phyloP scores from a whole-genome alignment of 495 filamentous ascomycete species.

The Amphirosellinia nigrospora region DNA sequence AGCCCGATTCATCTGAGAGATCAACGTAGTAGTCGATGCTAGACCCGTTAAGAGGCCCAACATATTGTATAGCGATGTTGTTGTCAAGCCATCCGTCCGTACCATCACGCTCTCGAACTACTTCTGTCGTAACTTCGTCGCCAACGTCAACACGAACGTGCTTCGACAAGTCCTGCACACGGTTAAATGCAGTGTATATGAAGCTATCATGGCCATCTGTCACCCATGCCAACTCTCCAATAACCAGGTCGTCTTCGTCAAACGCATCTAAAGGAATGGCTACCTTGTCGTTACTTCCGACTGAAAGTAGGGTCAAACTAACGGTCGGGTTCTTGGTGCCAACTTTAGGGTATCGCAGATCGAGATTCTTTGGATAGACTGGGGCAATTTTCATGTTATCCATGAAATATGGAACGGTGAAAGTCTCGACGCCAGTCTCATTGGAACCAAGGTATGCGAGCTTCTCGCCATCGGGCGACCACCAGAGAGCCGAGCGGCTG shows the following conservation, averaged over 20 bases:
- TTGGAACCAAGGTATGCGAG: constrained; percentile 64
- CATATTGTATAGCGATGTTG: constrained; percentile 54
- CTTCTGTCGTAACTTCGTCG: constrained; percentile 48
- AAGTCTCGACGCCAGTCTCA: constrained; percentile 64
- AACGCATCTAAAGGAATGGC: constrained; percentile 51
- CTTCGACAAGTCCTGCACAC: constrained; percentile 63
- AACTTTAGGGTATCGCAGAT: constrained; percentile 64
- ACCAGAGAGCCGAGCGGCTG: constrained; percentile 59
- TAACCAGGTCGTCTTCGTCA: constrained; percentile 55
- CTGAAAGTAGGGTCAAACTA: constrained; percentile 52
- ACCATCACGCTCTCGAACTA: constrained; percentile 58
- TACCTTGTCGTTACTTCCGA: constrained; percentile 41
- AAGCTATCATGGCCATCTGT: constrained; percentile 57
- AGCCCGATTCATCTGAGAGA: constrained; percentile 61
- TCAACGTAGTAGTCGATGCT: constrained; percentile 57
- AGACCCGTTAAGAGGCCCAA: constrained; percentile 44
- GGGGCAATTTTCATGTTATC: constrained; percentile 51
- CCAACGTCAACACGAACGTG: constrained; percentile 51
- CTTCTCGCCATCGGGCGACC: constrained; percentile 61
- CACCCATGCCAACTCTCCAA: constrained; percentile 65
- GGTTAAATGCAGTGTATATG: constrained; percentile 62
- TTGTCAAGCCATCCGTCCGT: constrained; percentile 65
- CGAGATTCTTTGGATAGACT: constrained; percentile 56
- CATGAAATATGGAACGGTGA: constrained; percentile 65
- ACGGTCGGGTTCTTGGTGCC: constrained; percentile 63